A percentile compares a stretch with the other conserved stretches of the same genome.
These are phyloP conservation scores for Xylariaceae sp. DNA, from an alignment of 2,329 filamentous ascomycete genomes.

Conservation along the genomic window DNA sequence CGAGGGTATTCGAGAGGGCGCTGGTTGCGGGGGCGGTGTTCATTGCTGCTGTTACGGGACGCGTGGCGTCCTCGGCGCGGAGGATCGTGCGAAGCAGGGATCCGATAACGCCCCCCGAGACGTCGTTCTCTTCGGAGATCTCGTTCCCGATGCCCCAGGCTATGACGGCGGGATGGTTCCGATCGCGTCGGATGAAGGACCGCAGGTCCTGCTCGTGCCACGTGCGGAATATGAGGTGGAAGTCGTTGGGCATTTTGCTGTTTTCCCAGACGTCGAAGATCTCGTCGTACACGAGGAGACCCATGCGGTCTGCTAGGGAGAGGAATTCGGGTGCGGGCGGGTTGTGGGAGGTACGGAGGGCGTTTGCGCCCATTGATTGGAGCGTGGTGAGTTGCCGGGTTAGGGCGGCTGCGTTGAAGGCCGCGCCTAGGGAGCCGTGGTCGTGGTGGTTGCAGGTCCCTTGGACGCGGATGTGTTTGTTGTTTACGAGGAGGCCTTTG, in stretches of 20 bases:
- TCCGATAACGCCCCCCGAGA: conserved; percentile 21
- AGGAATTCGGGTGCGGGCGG: conserved; percentile 47
- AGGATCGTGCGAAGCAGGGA: conserved; percentile 39
- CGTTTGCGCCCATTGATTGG: conserved; percentile 45
- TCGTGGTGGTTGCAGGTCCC: conserved; percentile 50
- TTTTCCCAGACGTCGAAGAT: conserved; percentile 49
- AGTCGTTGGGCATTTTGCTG: conserved; percentile 45
- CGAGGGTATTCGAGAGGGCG: conserved; percentile 38
- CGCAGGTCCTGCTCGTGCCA: conserved; percentile 51
- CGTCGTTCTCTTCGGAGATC: conserved; percentile 41
- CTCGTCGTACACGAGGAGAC: conserved; percentile 49
- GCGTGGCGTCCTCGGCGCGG: conserved; percentile 43
- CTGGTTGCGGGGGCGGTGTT: conserved; percentile 40
- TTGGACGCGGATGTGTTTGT: conserved; percentile 39
- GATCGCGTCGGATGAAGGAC: conserved; percentile 47
- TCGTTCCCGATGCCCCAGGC: conserved; percentile 53
- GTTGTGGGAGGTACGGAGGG: conserved; percentile 49
- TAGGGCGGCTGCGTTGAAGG: conserved; percentile 46
- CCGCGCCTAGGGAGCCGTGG: conserved; percentile 44
- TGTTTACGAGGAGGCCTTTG: conserved; percentile 44
- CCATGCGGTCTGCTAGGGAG: conserved; percentile 44
- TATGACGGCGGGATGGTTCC: conserved; percentile 50
- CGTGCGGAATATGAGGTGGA: conserved; percentile 46
- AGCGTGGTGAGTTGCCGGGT: conserved; percentile 44
- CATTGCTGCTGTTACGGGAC: conserved; percentile 42